Percentiles rank a stretch among this genome's conserved stretches.
Evolutionary conservation across 2,329 filamentous ascomycete genomes (phyloP).

Genomic region (Shiraia bambusicola): DNA sequence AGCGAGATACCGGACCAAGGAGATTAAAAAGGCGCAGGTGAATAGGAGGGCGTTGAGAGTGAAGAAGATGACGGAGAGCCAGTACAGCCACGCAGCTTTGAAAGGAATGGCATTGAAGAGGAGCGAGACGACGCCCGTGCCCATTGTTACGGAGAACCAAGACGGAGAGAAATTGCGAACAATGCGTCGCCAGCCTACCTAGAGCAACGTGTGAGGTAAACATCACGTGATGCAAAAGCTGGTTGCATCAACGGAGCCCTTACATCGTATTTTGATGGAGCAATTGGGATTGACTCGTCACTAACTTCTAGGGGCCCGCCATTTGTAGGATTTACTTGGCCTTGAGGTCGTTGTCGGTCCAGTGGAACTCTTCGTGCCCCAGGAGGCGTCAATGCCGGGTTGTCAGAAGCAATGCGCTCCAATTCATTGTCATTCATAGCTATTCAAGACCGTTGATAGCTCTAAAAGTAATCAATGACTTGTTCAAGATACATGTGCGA

Average conservation of each 20-base stretch:
- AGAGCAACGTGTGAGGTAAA: not conserved
- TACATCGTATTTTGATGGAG: slow-evolving; percentile 33
- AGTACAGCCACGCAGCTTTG: slow-evolving; percentile 58
- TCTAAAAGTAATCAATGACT: not conserved
- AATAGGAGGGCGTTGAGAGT: slow-evolving; percentile 62
- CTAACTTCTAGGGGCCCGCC: slow-evolving; percentile 4
- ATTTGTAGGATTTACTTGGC: slow-evolving; percentile 7
- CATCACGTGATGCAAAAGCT: not conserved
- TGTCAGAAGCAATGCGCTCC: slow-evolving; percentile 28
- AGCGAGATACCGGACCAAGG: slow-evolving; percentile 61
- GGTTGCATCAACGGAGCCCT: not conserved
- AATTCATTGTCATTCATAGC: slow-evolving; percentile 34
- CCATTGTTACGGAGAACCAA: slow-evolving; percentile 53
- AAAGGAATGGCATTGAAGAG: slow-evolving; percentile 65
- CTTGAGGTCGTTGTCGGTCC: slow-evolving; percentile 16
- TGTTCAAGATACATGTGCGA: not conserved
- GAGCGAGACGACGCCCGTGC: slow-evolving; percentile 67
- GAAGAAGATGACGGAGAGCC: slow-evolving; percentile 63
- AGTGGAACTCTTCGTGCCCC: slow-evolving; percentile 18
- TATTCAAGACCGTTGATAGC: not conserved
- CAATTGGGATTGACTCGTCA: slow-evolving; percentile 1
- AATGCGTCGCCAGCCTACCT: slow-evolving; percentile 40
- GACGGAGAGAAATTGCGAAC: slow-evolving; percentile 43
- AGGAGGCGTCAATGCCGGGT: slow-evolving; percentile 30
- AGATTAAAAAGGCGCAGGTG: slow-evolving; percentile 55